Conservation (phyloP, 495 filamentous ascomycete species). For the Annulohypoxylon nitens region DNA sequence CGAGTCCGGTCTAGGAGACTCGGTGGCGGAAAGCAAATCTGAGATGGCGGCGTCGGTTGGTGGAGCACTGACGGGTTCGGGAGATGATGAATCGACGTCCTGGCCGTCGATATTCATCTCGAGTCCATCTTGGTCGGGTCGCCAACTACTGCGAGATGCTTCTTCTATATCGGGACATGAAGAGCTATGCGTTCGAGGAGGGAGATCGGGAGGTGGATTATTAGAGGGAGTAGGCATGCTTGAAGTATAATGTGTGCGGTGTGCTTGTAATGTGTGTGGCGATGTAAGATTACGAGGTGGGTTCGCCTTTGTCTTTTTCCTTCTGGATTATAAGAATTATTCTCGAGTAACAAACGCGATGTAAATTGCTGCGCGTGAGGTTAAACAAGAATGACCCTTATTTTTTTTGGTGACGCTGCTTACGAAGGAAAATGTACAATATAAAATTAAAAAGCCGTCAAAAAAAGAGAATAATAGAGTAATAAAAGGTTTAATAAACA, state of each 20-base stretch:
- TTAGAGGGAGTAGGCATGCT: slow-evolving; percentile 68
- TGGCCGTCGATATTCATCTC: slow-evolving; percentile 46
- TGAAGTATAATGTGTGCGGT: neutral
- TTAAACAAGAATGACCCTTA: slow-evolving; percentile 19
- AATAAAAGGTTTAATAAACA: slow-evolving; percentile 21
- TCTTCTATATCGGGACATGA: slow-evolving; percentile 63
- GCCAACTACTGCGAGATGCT: slow-evolving; percentile 34
- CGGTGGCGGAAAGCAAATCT: slow-evolving; percentile 52
- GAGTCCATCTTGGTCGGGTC: slow-evolving; percentile 47
- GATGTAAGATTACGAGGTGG: neutral
- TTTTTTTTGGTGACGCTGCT: neutral
- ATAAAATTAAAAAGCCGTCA: slow-evolving; percentile 35
- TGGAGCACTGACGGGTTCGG: slow-evolving; percentile 41
- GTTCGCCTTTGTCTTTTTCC: slow-evolving; percentile 20
- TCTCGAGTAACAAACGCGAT: slow-evolving; percentile 26
- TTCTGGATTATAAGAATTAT: neutral
- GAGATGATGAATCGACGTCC: slow-evolving; percentile 40
- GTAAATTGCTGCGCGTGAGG: slow-evolving; percentile 27
- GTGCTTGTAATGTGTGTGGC: neutral
- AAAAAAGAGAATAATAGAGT: slow-evolving; percentile 21
- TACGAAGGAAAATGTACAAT: slow-evolving; percentile 26
- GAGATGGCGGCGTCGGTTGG: slow-evolving; percentile 10
- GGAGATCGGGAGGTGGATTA: slow-evolving; percentile 55
- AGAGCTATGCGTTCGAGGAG: slow-evolving; percentile 55
- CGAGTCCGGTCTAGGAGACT: slow-evolving; percentile 55